Conservation (phyloP, 108 stramenopile genomes). For the Fistulifera solaris region DNA sequence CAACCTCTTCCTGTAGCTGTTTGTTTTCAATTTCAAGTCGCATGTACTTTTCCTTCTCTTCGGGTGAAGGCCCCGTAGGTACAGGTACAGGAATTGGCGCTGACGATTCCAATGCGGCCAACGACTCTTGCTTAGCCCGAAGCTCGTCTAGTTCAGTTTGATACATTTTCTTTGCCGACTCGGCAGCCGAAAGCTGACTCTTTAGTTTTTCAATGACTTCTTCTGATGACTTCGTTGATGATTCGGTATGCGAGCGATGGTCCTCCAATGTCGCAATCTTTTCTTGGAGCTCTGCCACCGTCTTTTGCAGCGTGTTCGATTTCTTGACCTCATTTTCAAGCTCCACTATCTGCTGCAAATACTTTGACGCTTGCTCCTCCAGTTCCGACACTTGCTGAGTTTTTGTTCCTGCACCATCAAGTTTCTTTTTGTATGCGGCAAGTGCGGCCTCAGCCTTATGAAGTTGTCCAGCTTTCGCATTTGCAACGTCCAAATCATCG, state of each 20-base stretch:
- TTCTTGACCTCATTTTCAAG: constrained; percentile 72
- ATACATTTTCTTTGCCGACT: constrained; percentile 72
- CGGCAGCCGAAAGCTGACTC: constrained; percentile 42
- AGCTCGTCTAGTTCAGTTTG: constrained; percentile 70
- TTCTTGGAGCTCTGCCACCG: constrained; percentile 5
- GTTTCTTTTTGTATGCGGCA: constrained; percentile 62
- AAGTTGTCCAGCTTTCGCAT: constrained; percentile 68
- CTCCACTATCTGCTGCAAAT: constrained; percentile 74
- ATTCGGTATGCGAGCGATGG: constrained; percentile 16
- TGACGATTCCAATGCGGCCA: constrained; percentile 6
- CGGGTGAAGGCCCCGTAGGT: constrained; percentile 1
- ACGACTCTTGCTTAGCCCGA: constrained; percentile 50
- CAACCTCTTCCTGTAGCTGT: constrained; percentile 53
- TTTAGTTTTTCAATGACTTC: constrained; percentile 60
- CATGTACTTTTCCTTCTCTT: constrained; percentile 47
- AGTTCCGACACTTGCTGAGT: constrained; percentile 74
- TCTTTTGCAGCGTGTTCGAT: constrained; percentile 34
- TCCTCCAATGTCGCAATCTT: constrained; percentile 9
- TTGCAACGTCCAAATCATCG: constrained; percentile 78
- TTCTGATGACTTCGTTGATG: constrained; percentile 31
- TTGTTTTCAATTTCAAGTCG: constrained; percentile 73
- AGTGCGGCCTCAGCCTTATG: constrained; percentile 74
- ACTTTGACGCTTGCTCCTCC: constrained; percentile 67
- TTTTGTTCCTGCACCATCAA: constrained; percentile 59
- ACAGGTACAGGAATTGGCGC: constrained; percentile 1